These are phyloP conservation scores for Botrytis squamosa DNA, from an alignment of 2,329 filamentous ascomycete species.

Conservation along the genomic window DNA sequence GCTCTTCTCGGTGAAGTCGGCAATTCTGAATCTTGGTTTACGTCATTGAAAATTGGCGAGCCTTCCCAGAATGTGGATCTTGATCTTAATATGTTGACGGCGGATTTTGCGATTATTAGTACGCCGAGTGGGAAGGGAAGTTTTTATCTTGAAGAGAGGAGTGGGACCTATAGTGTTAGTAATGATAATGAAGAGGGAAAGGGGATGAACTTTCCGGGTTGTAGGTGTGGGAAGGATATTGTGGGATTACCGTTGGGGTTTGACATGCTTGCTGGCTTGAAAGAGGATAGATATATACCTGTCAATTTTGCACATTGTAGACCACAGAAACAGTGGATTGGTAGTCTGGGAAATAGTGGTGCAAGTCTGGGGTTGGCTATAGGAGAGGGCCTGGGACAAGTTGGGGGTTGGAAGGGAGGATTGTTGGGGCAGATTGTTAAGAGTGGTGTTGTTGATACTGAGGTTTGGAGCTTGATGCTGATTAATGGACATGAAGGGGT, in stretches of 20 bases:
- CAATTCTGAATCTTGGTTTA: constrained; percentile 28
- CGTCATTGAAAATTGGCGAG: constrained; percentile 27
- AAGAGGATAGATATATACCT: constrained; percentile 16
- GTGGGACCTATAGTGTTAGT: constrained; percentile 28
- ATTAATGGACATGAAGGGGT: constrained; percentile 30
- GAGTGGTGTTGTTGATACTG: constrained; percentile 25
- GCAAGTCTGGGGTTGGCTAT: constrained; percentile 29
- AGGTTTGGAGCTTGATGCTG: constrained; percentile 30
- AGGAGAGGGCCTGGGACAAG: constrained; percentile 20
- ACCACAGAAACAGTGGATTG: constrained; percentile 29
- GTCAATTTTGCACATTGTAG: constrained; percentile 32
- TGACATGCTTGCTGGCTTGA: background rate
- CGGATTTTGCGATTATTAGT: constrained; percentile 28
- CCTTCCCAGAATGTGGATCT: constrained; percentile 28
- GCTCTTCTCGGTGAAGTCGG: constrained; percentile 29
- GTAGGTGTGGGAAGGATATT: background rate
- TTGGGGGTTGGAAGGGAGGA: constrained; percentile 1
- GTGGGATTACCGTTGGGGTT: constrained; percentile 2
- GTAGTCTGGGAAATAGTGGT: constrained; percentile 21
- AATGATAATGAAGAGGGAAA: constrained; percentile 9
- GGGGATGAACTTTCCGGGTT: background rate
- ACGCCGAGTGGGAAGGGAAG: constrained; percentile 27
- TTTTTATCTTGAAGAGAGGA: constrained; percentile 26
- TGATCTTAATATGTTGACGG: constrained; percentile 32
- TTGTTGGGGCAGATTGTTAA: constrained; percentile 27